Evolutionary conservation across 2,329 filamentous ascomycete genomes (phyloP), one percentile per base, ranked within the genome.

Genomic region (Xylariaceae sp.): DNA sequence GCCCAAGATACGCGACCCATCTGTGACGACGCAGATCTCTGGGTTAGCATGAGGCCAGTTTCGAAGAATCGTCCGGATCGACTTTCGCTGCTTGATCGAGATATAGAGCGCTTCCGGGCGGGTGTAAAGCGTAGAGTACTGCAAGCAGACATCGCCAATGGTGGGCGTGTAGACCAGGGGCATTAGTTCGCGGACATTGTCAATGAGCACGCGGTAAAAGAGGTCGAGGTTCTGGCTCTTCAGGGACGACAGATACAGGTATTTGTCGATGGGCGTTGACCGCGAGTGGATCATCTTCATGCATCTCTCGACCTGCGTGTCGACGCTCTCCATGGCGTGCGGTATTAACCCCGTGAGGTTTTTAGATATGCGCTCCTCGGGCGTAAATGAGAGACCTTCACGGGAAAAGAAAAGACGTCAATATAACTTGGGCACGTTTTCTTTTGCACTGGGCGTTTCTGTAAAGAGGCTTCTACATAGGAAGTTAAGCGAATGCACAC

Each of bases 71-170:
- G 88, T 86, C 66, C 85, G 84, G 60, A 97, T 89, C 58, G 92
- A 90, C 68, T 92, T 94, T 61, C 89, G 86, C 77, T 99, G 92
- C 74, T 90, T 88, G 74, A 89, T 96, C 57, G 92, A 96, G 61
- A 99, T 88, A 77, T 97, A 99, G 73, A 97, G 82, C 61, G 88
- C 91, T 79, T 97, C 94, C 19, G 94, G 92, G 63, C 92, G 88
- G 56, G 92, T 95, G 78, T 95, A 97, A 65, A 97, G 84, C 66
- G 92, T 90, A 37, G 92, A 96, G 83, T 95, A 99, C 74, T 92
- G 87, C 70, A 96, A 79, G 76, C 94, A 99, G 62, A 95, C 94
- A 71, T 97, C 92, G 66, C 94, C 94, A 65, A 99, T 91, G 67
- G 88, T 92, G 43, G 89, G 89, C 16, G 89, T 94, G 76, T 94